Base-by-base conservation (phyloP, 108 stramenopile genomes). In the Chaetoceros tenuissimus region DNA sequence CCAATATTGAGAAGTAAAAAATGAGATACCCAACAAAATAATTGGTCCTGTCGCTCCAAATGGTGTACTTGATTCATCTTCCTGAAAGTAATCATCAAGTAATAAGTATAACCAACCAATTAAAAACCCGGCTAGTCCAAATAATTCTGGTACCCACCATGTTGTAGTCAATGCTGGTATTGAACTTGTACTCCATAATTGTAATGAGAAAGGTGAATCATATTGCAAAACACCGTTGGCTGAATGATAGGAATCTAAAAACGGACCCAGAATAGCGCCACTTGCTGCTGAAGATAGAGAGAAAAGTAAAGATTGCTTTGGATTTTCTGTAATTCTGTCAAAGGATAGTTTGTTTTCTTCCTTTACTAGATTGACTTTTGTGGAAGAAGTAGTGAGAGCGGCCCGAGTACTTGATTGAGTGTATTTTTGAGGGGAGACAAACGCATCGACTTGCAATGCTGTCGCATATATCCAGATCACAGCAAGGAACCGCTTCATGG, bases 1-100 rank as follows among this genome's bases (percentile, higher is more conserved):
- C 91, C 91, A 92, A 48, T 92, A 92, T 62, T 92, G 87, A 43
- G 86, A 73, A 25, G 91, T 89, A 67, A 92, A 92, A 34, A 83
- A 71, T 1, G 87, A 80, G 24, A 92, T 83, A 0, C 86, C 84
- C 28, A 81, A 46, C 24, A 92, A 56, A 30, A 79, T 81, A 52
- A 77, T 79, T n/a, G 80, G 68, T 13, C 61, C 49, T 26, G 65
- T 31, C 43, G 10, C 28, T n/a, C n/a, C n/a, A n/a, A n/a, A n/a
- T n/a, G n/a, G n/a, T n/a, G n/a, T n/a, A 26, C 31, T 20, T 48
- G 48, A 20, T 29, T 63, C 46, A 40, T 22, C 16, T 45, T 24
- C 55, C 44, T 28, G 3, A 62, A 49, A 53, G 25, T 61, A 18
- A 23, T 55, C 64, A 57, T 92, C 91, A 20, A 82, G 57, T 24